These are phyloP conservation scores for Fonsecaea monophora DNA, from an alignment of 2,329 filamentous ascomycete species.

Conservation along the genomic window DNA sequence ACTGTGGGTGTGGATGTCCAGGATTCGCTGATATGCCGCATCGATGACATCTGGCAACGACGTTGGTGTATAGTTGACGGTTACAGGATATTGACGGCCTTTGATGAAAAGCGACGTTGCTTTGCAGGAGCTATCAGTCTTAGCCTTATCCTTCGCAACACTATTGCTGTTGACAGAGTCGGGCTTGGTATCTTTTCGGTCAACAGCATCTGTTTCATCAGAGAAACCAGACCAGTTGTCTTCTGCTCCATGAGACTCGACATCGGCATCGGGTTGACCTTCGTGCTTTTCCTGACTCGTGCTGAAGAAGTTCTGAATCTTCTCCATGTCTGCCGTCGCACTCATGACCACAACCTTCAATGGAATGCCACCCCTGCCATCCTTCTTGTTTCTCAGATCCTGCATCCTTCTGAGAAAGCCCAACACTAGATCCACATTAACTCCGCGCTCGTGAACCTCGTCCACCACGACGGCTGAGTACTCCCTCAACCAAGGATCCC, in stretches of 20 bases:
- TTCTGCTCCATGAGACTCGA: constrained; percentile 21
- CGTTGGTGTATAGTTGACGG: constrained; percentile 73
- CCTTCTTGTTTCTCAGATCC: constrained; percentile 41
- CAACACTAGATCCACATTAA: constrained; percentile 89
- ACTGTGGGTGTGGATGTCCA: constrained; percentile 85
- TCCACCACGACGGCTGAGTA: constrained; percentile 94
- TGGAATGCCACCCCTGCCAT: constrained; percentile 71
- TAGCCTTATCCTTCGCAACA: background rate
- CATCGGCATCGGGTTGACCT: background rate
- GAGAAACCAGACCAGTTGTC: constrained; percentile 25
- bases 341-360: constrained; percentile 96
- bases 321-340: constrained; percentile 88
- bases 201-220: background rate
- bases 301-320: constrained; percentile 76
- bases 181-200: background rate
- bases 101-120: constrained; percentile 71
- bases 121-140: constrained; percentile 21
- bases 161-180: background rate
- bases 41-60: constrained; percentile 84
- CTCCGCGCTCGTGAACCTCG: constrained; percentile 93
- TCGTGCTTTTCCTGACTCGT: constrained; percentile 14
- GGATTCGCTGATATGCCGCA: constrained; percentile 78
- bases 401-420: constrained; percentile 86
- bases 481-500: constrained; percentile 78
- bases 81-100: constrained; percentile 86